These are phyloP conservation scores for Penicillium crystallinum DNA, from an alignment of 495 filamentous ascomycete species.

Conservation along the genomic window DNA sequence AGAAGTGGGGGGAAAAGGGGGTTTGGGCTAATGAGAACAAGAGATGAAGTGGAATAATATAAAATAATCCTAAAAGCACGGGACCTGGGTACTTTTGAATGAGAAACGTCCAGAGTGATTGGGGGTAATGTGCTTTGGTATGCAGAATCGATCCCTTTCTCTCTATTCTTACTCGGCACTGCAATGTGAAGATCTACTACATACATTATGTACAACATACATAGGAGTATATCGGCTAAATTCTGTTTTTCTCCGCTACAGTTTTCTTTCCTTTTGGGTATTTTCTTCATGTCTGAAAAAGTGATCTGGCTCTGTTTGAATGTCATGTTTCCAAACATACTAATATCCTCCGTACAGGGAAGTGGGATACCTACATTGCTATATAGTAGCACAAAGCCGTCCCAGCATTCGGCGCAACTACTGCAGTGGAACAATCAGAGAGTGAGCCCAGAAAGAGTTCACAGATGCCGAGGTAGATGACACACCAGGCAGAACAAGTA, in stretches of 20 bases:
- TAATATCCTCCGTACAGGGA: too few species aligned
- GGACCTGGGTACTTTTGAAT: neutral
- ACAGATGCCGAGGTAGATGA: neutral
- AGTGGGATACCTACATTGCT: too few species aligned
- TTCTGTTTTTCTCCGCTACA: too few species aligned
- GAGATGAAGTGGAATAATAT: neutral
- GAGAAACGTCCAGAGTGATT: neutral
- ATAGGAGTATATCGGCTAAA: too few species aligned
- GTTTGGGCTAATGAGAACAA: constrained; percentile 1
- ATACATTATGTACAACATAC: too few species aligned
- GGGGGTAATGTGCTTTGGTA: neutral
- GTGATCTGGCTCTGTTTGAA: too few species aligned
- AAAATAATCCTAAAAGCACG: neutral
- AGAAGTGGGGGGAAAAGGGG: constrained; percentile 4
- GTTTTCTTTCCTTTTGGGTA: neutral
- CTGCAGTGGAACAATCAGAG: neutral
- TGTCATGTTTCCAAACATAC: too few species aligned
- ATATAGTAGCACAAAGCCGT: neutral
- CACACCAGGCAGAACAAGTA: too few species aligned
- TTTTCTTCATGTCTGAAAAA: too few species aligned
- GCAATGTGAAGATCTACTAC: too few species aligned
- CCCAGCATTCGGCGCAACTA: neutral
- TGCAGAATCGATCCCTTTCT: constrained; percentile 1
- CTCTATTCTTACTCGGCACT: neutral
- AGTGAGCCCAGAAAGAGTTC: neutral